Conservation (phyloP, 306 rosid species). For the Abrus precatorius region DNA sequence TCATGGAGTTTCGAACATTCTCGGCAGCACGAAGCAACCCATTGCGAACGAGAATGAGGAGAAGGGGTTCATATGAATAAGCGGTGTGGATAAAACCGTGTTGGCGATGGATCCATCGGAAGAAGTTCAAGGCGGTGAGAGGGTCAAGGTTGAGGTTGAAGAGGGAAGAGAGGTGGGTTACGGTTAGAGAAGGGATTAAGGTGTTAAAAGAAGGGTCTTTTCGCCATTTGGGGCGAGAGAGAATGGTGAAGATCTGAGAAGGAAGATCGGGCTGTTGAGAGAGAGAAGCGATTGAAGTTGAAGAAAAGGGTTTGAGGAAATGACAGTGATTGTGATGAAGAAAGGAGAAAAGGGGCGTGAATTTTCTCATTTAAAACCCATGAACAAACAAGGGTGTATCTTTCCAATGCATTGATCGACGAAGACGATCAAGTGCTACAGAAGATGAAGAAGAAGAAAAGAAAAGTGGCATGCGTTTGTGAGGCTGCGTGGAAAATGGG, state of each 20-base stretch:
- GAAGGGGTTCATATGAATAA: conserved; percentile 60
- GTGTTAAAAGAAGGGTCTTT: conserved; percentile 60
- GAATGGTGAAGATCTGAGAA: conserved; percentile 63
- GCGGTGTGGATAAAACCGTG: conserved; percentile 65
- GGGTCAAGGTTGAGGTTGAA: conserved; percentile 69
- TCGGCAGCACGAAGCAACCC: conserved; percentile 65
- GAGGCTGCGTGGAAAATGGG: background rate
- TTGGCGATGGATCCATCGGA: conserved; percentile 64
- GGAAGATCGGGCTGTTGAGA: conserved; percentile 50
- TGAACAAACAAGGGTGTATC: background rate
- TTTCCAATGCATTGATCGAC: background rate
- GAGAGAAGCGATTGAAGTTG: conserved; percentile 58
- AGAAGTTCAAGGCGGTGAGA: conserved; percentile 70
- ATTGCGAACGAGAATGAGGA: conserved; percentile 65
- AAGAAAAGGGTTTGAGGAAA: conserved; percentile 52
- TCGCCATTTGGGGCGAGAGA: conserved; percentile 74
- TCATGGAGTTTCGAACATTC: conserved; percentile 71
- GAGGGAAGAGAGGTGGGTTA: conserved; percentile 65
- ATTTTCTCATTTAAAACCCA: conserved; percentile 60
- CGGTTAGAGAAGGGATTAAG: conserved; percentile 63
- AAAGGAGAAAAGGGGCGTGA: conserved; percentile 48
- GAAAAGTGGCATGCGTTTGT: background rate
- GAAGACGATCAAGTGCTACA: background rate
- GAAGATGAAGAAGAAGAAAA: background rate
- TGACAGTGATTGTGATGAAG: conserved; percentile 39